Evolutionary conservation across 805 yeast species (phyloP), one percentile per base, ranked within the genome.

Genomic region (Saturnispora zaruensis): DNA sequence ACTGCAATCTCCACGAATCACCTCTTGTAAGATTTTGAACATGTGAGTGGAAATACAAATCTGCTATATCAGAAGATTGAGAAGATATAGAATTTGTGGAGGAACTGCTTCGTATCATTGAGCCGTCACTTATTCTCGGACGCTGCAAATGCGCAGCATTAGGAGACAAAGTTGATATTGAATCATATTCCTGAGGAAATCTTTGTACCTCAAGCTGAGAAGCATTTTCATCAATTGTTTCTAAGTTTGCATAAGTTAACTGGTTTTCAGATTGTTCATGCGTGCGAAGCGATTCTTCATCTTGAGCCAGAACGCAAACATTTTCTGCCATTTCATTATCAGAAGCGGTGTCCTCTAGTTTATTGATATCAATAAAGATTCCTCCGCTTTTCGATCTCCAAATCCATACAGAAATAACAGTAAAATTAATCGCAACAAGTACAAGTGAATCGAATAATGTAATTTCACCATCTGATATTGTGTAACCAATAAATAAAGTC

Each of bases 401-500:
- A 25, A 47, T 41, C 50, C 50, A 47, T 21, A 33, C 9, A 2
- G 45, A 47, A 21, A 47, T 47, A 18, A 47, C 28, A 0, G 62
- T 51, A 7, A 84, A 68, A 36, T 47, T 40, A 7, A 38, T 26
- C 13, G 24, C 7, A 7, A 25, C 16, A 76, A 90, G 75, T 7
- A 73, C 52, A 0, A 76, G 46, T 51, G 95, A 82, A 56, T 81
- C 84, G 63, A 71, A 59, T 13, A 76, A 59, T 40, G 72, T 70
- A 21, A 93, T 66, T 9, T 66, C 63, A 1, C 85, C 85, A 61
- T 78, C 82, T 1, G 69, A 55, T 6, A 85, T 64, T 44, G 81
- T 72, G n/a, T 64, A 53, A 20, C 36, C 50, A 33, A 48, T 36
- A 16, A 21, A 41, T 11, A 25, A 14, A 9, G 37, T 42, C 16